Percentiles rank a stretch among this genome's conserved stretches.
Conservation (phyloP, 768 basidiomycete genomes). For the Lactarius psammicola region DNA sequence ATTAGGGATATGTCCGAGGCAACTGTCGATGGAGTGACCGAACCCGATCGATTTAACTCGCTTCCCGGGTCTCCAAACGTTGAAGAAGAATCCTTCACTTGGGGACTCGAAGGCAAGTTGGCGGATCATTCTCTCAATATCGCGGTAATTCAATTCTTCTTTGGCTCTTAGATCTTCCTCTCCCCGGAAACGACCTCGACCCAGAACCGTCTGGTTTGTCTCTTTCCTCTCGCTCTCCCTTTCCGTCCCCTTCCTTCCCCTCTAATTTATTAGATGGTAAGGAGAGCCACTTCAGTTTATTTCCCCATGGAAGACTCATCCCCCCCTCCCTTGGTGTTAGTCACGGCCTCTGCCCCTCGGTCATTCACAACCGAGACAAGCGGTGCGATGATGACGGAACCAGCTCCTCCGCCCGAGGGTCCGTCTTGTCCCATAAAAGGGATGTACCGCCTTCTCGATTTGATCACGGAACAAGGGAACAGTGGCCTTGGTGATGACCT, state of each 20-base stretch:
- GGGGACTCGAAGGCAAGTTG: slow-evolving; percentile 9
- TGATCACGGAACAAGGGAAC: slow-evolving; percentile 51
- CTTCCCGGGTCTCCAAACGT: slow-evolving; percentile 10
- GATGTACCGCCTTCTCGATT: slow-evolving; percentile 54
- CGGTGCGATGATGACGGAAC: not conserved
- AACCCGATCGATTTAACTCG: slow-evolving; percentile 22
- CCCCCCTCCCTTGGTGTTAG: not conserved
- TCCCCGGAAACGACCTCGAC: not conserved
- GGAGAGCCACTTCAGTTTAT: not conserved
- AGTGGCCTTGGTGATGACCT: slow-evolving; percentile 48
- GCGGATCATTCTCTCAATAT: not conserved
- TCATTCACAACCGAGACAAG: not conserved
- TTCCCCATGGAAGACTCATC: not conserved
- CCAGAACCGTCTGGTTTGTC: not conserved
- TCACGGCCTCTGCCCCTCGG: not conserved
- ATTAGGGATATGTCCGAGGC: not conserved
- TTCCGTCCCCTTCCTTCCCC: not conserved
- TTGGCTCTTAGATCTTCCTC: not conserved
- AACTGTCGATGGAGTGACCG: not conserved
- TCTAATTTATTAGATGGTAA: not conserved
- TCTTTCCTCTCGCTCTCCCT: not conserved
- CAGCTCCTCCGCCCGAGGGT: slow-evolving; percentile 5
- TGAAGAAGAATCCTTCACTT: not conserved
- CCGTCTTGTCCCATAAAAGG: slow-evolving; percentile 38
- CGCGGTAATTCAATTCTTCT: not conserved